Evolutionary conservation across 306 rosid species (phyloP).

Genomic region (Malus asiatica): DNA sequence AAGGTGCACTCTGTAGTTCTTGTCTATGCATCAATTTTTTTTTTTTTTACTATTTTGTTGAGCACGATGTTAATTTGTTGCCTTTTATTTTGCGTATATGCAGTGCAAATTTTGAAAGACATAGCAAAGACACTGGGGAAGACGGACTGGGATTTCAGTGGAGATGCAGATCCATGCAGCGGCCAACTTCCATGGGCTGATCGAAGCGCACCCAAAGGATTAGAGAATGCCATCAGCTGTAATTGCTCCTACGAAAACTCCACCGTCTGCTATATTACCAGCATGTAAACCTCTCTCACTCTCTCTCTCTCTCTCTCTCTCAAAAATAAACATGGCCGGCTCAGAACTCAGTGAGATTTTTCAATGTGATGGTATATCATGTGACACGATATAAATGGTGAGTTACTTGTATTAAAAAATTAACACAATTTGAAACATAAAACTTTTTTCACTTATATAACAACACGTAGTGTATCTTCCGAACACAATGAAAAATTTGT

Average conservation of each 20-base stretch:
- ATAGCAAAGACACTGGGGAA: constrained; percentile 42
- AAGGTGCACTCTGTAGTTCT: too few species aligned
- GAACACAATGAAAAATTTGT: too few species aligned
- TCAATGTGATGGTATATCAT: too few species aligned
- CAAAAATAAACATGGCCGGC: too few species aligned
- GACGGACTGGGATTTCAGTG: constrained; percentile 35
- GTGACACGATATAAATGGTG: too few species aligned
- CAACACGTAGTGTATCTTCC: too few species aligned
- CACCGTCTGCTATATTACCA: constrained; percentile 48
- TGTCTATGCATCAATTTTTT: too few species aligned
- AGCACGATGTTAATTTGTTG: not conserved
- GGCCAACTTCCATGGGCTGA: not conserved
- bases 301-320: not conserved
- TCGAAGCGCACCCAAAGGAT: not conserved
- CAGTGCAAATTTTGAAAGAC: constrained; percentile 34
- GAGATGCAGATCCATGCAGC: constrained; percentile 44
- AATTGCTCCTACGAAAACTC: constrained; percentile 24
- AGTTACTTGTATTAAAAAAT: too few species aligned
- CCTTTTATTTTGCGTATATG: not conserved
- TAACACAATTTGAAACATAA: too few species aligned
- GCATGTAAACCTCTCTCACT: constrained; percentile 38
- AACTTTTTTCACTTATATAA: too few species aligned
- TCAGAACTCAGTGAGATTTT: too few species aligned
- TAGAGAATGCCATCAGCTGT: constrained; percentile 32
- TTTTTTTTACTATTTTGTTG: too few species aligned